Evolutionary conservation across 176 grass and related monocot species (phyloP).

Genomic region (Cymbopogon citratus): DNA sequence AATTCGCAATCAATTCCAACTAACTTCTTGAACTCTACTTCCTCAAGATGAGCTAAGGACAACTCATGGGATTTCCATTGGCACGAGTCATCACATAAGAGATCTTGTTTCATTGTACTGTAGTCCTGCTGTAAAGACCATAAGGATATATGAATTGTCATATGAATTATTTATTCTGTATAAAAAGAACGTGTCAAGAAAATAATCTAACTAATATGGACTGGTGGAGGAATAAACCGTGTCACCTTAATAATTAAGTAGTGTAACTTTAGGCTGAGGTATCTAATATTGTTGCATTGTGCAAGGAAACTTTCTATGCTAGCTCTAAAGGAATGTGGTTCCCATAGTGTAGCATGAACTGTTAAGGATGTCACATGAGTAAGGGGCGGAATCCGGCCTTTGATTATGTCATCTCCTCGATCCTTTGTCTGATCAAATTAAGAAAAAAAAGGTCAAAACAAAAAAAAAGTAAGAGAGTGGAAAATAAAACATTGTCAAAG

Average conservation of each 20-base stretch:
- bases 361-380: neutral
- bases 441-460: neutral
- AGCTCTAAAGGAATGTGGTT: neutral
- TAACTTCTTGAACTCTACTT: too few species aligned
- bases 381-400: neutral
- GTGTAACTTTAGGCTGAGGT: neutral
- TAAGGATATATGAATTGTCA: too few species aligned
- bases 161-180: too few species aligned
- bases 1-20: too few species aligned
- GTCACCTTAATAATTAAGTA: neutral
- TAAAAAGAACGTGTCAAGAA: too few species aligned
- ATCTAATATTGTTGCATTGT: neutral
- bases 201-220: neutral
- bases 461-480: neutral
- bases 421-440: neutral
- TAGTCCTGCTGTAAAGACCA: too few species aligned
- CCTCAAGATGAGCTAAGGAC: too few species aligned
- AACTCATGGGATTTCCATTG: too few species aligned
- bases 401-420: neutral
- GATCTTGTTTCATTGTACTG: too few species aligned
- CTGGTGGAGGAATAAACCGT: neutral
- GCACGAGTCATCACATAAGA: too few species aligned
- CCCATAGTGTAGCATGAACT: rapidly evolving
- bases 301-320: neutral
- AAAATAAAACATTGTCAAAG: neutral